A percentile compares a stretch with the other conserved stretches of the same genome.
Evolutionary conservation across 192 early-diverging fungal species (phyloP).

Genomic region (Dispira simplex): DNA sequence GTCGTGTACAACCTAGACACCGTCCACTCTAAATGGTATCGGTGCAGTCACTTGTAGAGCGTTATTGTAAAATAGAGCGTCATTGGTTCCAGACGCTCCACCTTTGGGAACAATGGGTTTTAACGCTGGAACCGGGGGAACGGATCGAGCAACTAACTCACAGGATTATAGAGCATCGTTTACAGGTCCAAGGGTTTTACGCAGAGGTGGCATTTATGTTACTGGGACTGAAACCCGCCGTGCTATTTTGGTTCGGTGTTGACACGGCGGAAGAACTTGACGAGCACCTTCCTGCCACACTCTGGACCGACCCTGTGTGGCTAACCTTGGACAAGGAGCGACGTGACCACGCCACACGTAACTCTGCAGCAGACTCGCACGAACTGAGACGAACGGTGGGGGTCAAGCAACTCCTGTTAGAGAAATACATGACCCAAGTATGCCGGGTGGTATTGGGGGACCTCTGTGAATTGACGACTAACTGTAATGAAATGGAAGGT

Average conservation of each 20-base stretch:
- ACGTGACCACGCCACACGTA: background rate
- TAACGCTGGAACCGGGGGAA: conserved; percentile 1
- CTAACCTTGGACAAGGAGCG: background rate
- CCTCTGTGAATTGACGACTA: background rate
- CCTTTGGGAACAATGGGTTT: too few relatives aligned
- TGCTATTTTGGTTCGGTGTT: background rate
- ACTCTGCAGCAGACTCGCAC: background rate
- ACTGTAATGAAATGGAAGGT: background rate
- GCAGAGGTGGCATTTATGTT: background rate
- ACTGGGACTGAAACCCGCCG: background rate
- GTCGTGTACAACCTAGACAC: background rate
- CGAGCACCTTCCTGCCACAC: background rate
- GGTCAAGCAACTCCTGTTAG: background rate
- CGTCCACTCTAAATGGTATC: background rate
- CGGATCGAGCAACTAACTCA: background rate
- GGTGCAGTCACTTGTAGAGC: background rate
- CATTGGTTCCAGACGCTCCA: background rate
- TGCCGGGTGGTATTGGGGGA: background rate
- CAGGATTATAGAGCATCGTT: background rate
- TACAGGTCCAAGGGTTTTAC: background rate
- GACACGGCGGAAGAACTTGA: background rate
- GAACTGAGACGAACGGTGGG: background rate
- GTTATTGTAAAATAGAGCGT: background rate
- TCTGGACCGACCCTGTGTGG: background rate
- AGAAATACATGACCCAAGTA: background rate